Base-by-base conservation (phyloP, 202 grass and related monocot species). In the Digitaria exilis region DNA sequence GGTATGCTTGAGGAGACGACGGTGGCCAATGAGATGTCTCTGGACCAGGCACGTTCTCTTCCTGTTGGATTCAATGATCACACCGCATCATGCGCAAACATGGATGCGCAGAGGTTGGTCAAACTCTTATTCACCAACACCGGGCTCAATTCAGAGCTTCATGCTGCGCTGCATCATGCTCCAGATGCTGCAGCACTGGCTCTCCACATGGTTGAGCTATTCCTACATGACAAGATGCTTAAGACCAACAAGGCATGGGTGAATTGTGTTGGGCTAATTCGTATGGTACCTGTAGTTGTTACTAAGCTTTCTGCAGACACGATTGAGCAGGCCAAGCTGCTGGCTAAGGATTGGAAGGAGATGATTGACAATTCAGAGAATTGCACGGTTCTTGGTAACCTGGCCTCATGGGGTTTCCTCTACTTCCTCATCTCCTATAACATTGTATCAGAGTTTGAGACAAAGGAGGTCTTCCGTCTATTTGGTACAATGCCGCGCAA, bases 331-430 rank as follows among this genome's bases (percentile, higher is more conserved):
- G 88, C 83, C 49, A 89, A 89, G 73, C 39, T 2, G 31, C 31
- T 89, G 51, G 88, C 88, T 12, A 85, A 58, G 46, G 37, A 85
- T 76, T 89, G 87, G 87, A 85, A 89, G 56, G 66, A 72, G 71
- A 85, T 82, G 64, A 76, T 64, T 18, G 48, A 65, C 31, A 81
- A 45, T 9, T n/a, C 29, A 10, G 65, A 8, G 37, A 58, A 22
- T 19, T 58, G 41, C 59, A 21, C 18, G 11, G 31, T 58, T 25
- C 24, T 52, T 89, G 30, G 43, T 31, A n/a, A 14, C 17, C 57
- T 89, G 67, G 39, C 66, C 31, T 65, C 88, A 2, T 86, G 78
- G 83, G 78, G 56, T 68, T 80, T 89, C 48, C 83, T 89, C 32
- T 51, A 89, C 49, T 89, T 89, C 31, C 58, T 89, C 57, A 35